Conservation (phyloP, 1,284 basidiomycete genomes). For the Microbotryum lychnidis-dioicae region DNA sequence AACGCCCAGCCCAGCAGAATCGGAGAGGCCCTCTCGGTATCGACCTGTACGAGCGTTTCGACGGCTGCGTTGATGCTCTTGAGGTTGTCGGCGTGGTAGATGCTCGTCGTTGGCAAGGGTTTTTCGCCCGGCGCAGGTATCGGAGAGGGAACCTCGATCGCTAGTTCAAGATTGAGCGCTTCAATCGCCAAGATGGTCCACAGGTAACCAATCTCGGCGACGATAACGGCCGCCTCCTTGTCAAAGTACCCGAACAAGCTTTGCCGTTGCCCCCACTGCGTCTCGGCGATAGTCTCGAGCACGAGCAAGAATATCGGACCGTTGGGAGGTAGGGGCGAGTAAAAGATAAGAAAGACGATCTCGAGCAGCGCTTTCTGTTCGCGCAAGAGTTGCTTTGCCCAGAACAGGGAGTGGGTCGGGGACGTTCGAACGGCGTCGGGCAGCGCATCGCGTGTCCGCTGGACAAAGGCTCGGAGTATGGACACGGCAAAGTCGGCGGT, state of each 20-base stretch:
- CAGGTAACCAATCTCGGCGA: slow-evolving; percentile 59
- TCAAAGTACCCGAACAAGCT: slow-evolving; percentile 55
- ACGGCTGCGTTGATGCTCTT: slow-evolving; percentile 56
- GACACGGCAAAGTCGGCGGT: slow-evolving; percentile 52
- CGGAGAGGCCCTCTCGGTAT: slow-evolving; percentile 55
- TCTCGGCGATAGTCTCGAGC: slow-evolving; percentile 56
- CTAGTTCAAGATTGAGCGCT: slow-evolving; percentile 67
- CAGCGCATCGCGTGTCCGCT: slow-evolving; percentile 50
- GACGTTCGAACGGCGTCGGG: slow-evolving; percentile 51
- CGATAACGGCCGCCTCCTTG: slow-evolving; percentile 57
- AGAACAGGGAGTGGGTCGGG: slow-evolving; percentile 55
- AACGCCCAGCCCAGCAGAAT: slow-evolving; percentile 70
- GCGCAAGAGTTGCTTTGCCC: slow-evolving; percentile 68
- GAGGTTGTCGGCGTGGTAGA: slow-evolving; percentile 43
- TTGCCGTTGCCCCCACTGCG: slow-evolving; percentile 60
- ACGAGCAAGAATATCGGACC: slow-evolving; percentile 56
- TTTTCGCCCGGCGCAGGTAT: slow-evolving; percentile 49
- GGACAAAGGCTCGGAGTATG: slow-evolving; percentile 49
- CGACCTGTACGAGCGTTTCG: slow-evolving; percentile 44
- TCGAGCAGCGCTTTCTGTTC: slow-evolving; percentile 75
- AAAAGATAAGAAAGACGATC: slow-evolving; percentile 67
- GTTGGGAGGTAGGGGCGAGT: slow-evolving; percentile 60
- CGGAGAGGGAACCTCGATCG: slow-evolving; percentile 48
- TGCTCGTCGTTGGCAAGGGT: slow-evolving; percentile 40
- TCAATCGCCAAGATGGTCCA: slow-evolving; percentile 72